These are phyloP conservation scores for Candida ficus DNA, from an alignment of 805 yeast species.

Conservation along the genomic window DNA sequence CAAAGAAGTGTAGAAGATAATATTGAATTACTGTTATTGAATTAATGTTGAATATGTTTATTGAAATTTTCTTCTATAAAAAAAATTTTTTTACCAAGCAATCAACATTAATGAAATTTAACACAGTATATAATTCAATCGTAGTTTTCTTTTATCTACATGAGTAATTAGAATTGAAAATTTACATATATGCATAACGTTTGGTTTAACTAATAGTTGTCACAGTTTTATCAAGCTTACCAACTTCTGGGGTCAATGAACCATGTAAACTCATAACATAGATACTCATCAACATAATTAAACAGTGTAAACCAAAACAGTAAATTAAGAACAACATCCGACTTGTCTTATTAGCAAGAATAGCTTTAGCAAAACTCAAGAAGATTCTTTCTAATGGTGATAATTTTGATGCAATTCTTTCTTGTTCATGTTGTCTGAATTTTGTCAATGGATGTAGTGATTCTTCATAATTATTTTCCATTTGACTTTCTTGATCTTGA, in stretches of 20 bases:
- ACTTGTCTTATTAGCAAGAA: slow-evolving; percentile 69
- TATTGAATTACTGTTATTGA: too few relatives aligned
- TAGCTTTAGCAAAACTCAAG: slow-evolving; percentile 62
- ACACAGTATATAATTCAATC: background rate
- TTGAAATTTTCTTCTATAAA: too few relatives aligned
- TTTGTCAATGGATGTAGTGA: slow-evolving; percentile 79
- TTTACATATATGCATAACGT: background rate
- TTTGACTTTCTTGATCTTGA: slow-evolving; percentile 50
- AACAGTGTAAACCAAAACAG: slow-evolving; percentile 67
- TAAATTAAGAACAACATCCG: slow-evolving; percentile 70
- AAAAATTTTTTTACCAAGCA: too few relatives aligned
- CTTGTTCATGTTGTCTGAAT: slow-evolving; percentile 72
- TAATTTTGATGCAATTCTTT: slow-evolving; percentile 63
- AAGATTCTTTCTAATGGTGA: slow-evolving; percentile 78
- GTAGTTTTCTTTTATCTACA: background rate
- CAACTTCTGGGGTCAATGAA: slow-evolving; percentile 39
- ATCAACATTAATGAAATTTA: too few relatives aligned
- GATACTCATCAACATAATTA: slow-evolving; percentile 61
- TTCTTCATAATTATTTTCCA: slow-evolving; percentile 64
- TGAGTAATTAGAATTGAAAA: background rate
- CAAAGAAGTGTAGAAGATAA: background rate
- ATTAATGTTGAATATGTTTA: too few relatives aligned
- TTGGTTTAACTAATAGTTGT: background rate
- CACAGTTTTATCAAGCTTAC: slow-evolving; percentile 12
- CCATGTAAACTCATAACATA: slow-evolving; percentile 45